Conservation (phyloP, 768 basidiomycete species). For the Russula foetens region DNA sequence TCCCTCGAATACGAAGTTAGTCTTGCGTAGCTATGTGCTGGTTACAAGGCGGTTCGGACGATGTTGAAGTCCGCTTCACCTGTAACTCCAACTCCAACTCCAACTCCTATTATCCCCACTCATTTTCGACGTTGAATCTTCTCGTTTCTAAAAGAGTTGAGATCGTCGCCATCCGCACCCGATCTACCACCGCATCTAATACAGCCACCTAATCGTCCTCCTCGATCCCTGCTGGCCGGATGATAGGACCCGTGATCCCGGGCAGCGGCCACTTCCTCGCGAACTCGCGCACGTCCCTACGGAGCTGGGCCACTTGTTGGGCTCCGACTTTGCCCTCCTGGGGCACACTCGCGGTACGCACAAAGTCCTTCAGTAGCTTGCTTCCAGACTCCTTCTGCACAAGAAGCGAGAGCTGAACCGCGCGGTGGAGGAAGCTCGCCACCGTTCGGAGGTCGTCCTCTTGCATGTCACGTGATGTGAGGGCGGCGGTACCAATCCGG, state of each 20-base stretch:
- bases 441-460: constrained; percentile 84
- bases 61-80: constrained; percentile 22
- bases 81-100: too few relatives aligned
- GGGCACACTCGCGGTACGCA: constrained; percentile 64
- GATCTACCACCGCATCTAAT: background rate
- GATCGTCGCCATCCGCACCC: background rate
- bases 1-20: background rate
- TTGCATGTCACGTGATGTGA: constrained; percentile 91
- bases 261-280: constrained; percentile 89
- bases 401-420: constrained; percentile 81
- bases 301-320: constrained; percentile 61
- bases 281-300: constrained; percentile 73
- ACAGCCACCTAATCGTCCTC: constrained; percentile 34
- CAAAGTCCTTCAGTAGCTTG: constrained; percentile 95
- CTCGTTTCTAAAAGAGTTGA: background rate
- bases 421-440: constrained; percentile 87
- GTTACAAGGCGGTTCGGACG: constrained; percentile 7
- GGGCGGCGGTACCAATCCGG: constrained; percentile 87
- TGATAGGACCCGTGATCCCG: constrained; percentile 50
- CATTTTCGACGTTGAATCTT: constrained; percentile 20
- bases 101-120: background rate
- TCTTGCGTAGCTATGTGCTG: background rate
- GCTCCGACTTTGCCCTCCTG: constrained; percentile 66
- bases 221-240: constrained; percentile 54
- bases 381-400: constrained; percentile 93